These are phyloP conservation scores for Leccinellum rugosiceps DNA, from an alignment of 768 basidiomycete genomes.

Conservation along the genomic window DNA sequence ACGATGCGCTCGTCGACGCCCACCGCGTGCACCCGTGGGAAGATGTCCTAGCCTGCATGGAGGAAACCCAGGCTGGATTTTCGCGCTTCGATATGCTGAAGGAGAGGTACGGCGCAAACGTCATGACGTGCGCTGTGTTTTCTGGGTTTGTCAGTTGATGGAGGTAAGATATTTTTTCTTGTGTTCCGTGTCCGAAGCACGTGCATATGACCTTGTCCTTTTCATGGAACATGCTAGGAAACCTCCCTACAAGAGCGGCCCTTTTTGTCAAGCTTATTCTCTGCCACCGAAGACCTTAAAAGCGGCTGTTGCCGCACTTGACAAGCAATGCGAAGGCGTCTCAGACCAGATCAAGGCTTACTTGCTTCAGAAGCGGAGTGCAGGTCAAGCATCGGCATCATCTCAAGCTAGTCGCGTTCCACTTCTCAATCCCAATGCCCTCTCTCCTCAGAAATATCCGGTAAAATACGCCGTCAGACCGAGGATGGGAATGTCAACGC, in stretches of 20 bases:
- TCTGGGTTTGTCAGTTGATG: slow-evolving; percentile 43
- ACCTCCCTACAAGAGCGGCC: slow-evolving; percentile 19
- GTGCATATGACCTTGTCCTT: neutral
- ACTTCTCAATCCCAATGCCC: neutral
- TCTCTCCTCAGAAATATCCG: slow-evolving; percentile 20
- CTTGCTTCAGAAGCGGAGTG: slow-evolving; percentile 3
- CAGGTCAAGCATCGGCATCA: neutral
- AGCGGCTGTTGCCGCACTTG: slow-evolving; percentile 15
- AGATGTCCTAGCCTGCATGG: slow-evolving; percentile 31
- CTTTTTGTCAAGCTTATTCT: slow-evolving; percentile 16
- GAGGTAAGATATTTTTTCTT: slow-evolving; percentile 28
- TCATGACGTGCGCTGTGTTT: slow-evolving; percentile 40
- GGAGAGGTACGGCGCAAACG: slow-evolving; percentile 14
- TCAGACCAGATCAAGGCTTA: slow-evolving; percentile 21
- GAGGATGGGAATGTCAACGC: neutral
- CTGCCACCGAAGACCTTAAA: slow-evolving; percentile 19
- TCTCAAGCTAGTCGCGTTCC: neutral
- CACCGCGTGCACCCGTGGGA: slow-evolving; percentile 18
- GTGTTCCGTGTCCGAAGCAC: neutral
- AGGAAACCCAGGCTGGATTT: slow-evolving; percentile 30
- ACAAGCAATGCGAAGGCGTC: slow-evolving; percentile 25
- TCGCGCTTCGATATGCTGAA: slow-evolving; percentile 13
- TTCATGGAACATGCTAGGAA: neutral
- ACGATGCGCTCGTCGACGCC: slow-evolving; percentile 29
- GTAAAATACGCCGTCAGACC: slow-evolving; percentile 17